A percentile compares a stretch with the other conserved stretches of the same genome.
Evolutionary conservation across 495 filamentous ascomycete species (phyloP).

Genomic region (Amphirosellinia nigrospora): DNA sequence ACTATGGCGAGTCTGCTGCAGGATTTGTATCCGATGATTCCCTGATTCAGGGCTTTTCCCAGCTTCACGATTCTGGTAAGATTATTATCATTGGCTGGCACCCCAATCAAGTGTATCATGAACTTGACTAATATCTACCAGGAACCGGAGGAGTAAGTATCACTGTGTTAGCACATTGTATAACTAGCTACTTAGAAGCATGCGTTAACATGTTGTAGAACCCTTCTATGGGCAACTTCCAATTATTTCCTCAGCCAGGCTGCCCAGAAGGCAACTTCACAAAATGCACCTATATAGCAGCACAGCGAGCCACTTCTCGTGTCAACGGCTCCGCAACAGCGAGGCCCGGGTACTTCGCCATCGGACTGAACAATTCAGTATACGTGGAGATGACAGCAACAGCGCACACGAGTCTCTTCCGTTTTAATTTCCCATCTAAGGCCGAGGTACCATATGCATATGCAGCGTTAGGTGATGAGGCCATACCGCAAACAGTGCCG

Average conservation of each 20-base stretch:
- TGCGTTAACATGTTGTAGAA: constrained; percentile 42
- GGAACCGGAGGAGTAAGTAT: constrained; percentile 61
- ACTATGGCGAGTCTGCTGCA: constrained; percentile 66
- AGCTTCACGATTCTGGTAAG: constrained; percentile 70
- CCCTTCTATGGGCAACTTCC: constrained; percentile 76
- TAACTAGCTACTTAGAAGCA: constrained; percentile 25
- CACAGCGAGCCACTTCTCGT: constrained; percentile 54
- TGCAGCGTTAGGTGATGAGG: background rate
- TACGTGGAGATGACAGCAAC: constrained; percentile 74
- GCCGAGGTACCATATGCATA: constrained; percentile 25
- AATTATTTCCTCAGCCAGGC: constrained; percentile 69
- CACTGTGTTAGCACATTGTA: constrained; percentile 13
- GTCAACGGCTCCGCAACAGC: constrained; percentile 61
- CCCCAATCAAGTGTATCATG: constrained; percentile 4
- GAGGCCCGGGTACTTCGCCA: constrained; percentile 70
- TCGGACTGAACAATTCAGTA: constrained; percentile 67
- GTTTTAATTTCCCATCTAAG: constrained; percentile 64
- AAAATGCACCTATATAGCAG: constrained; percentile 63
- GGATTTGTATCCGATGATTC: constrained; percentile 69
- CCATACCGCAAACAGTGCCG: constrained; percentile 36
- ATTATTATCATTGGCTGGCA: background rate
- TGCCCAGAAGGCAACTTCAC: constrained; percentile 68
- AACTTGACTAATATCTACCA: constrained; percentile 29
- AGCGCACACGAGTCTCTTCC: constrained; percentile 69
- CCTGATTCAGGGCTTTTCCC: constrained; percentile 58